Evolutionary conservation across 108 stramenopile species (phyloP), one percentile per base, ranked within the genome.

Genomic region (Schizochytrium sp.): DNA sequence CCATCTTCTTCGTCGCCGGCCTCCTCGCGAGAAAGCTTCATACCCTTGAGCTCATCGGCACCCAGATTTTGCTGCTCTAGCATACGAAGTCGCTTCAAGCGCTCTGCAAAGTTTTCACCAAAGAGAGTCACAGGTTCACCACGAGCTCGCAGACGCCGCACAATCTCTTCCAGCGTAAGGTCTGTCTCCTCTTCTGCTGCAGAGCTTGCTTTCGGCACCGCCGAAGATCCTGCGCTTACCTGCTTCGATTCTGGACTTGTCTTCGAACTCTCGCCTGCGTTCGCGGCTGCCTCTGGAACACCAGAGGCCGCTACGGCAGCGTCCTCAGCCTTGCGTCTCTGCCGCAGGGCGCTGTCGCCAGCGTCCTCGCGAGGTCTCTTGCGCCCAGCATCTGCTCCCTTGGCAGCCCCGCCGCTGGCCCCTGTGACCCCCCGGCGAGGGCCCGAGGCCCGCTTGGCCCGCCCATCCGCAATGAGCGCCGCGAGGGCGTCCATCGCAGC

Each of bases 101-200:
- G 73, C 49, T 17, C 45, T 46, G 73, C 73, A 50, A 53, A 46
- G 49, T 47, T 4, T 38, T 83, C 73, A 4, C 49, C 73, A 19
- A 83, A 83, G 73, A 83, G 73, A 17, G 73, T 83, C 28, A 46
- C 50, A 12, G 73, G 73, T 19, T 83, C 49, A 8, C 73, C 73
- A 0, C 73, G 46, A 4, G 73, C 73, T 46, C 73, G 73, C 50
- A 83, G 73, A 38, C 46, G 17, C 0, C 50, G 7, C 49, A 83
- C 50, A 19, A 83, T 50, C 19, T 83, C 73, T 13, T 64, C 61
- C 41, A 38, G 61, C 61, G 61, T 64, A 38, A 64, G 61, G 41
- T 64, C 61, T 42, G 38, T 38, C 61, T 19, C 4, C 61, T 64
- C 42, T 42, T 10, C 61, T 28, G 28, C 28, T 28, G 28, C 28